These are phyloP conservation scores for Alternaria panax DNA, from an alignment of 2,329 filamentous ascomycete genomes.

Conservation along the genomic window DNA sequence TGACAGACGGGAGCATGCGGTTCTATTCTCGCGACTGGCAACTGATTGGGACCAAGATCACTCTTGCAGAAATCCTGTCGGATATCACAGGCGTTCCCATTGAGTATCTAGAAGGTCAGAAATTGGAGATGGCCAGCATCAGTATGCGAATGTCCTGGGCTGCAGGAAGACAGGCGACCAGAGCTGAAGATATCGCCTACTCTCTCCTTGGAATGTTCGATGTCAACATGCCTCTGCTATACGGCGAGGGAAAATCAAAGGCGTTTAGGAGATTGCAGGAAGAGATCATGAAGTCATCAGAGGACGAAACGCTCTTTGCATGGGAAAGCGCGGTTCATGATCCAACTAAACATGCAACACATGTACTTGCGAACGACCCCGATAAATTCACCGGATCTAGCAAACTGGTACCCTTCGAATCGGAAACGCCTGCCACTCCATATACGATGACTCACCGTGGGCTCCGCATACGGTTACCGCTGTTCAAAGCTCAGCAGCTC, in stretches of 20 bases:
- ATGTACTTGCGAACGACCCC: slow-evolving; percentile 19
- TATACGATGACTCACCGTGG: slow-evolving; percentile 24
- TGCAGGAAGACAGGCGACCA: slow-evolving; percentile 21
- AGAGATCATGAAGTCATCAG: slow-evolving; percentile 33
- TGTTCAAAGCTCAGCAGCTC: neutral
- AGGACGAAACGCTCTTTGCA: slow-evolving; percentile 29
- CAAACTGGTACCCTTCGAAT: slow-evolving; percentile 12
- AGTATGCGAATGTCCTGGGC: slow-evolving; percentile 34
- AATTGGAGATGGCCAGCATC: slow-evolving; percentile 15
- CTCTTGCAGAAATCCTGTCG: neutral
- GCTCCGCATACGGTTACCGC: slow-evolving; percentile 17
- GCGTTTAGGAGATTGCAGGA: slow-evolving; percentile 28
- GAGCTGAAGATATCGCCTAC: slow-evolving; percentile 33
- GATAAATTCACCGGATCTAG: slow-evolving; percentile 18
- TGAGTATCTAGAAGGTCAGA: slow-evolving; percentile 11
- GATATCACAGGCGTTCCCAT: slow-evolving; percentile 10
- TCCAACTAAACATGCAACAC: too few species aligned
- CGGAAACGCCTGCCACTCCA: slow-evolving; percentile 15
- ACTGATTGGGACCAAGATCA: slow-evolving; percentile 9
- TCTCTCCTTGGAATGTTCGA: slow-evolving; percentile 31
- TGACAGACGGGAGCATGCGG: neutral
- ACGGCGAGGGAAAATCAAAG: slow-evolving; percentile 27
- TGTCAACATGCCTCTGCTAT: slow-evolving; percentile 27
- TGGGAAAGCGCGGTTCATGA: too few species aligned
- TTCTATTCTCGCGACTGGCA: slow-evolving; percentile 21